Conservation (phyloP, 768 basidiomycete genomes). For the Melanogaster broomeanus region DNA sequence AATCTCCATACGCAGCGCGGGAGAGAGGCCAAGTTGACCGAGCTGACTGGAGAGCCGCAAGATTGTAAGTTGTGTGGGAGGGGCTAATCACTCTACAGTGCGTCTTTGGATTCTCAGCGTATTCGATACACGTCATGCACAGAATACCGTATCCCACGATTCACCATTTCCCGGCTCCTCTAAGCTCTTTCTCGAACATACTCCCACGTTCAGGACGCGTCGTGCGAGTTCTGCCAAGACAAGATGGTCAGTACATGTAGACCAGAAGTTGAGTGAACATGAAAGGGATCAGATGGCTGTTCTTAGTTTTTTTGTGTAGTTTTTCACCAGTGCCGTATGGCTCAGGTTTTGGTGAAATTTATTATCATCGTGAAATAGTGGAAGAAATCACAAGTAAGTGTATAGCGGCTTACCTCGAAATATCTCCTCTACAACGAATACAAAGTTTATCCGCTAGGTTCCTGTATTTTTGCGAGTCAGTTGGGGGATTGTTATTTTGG, state of each 20-base stretch:
- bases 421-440: background rate
- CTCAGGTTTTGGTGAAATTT: constrained; percentile 28
- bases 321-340: constrained; percentile 34
- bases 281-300: constrained; percentile 33
- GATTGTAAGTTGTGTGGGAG: background rate
- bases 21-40: constrained; percentile 49
- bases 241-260: constrained; percentile 13
- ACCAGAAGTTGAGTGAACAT: background rate
- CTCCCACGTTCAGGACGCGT: background rate
- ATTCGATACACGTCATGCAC: background rate
- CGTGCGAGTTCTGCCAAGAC: constrained; percentile 1
- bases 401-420: background rate
- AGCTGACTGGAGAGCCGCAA: constrained; percentile 31
- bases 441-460: background rate
- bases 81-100: background rate
- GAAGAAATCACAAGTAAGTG: background rate
- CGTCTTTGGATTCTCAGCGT: background rate
- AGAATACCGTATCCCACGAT: background rate
- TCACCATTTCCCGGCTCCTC: background rate
- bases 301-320: constrained; percentile 29
- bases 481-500: background rate
- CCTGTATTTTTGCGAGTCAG: background rate
- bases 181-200: background rate
- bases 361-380: constrained; percentile 18
- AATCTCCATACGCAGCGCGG: constrained; percentile 42